Evolutionary conservation across 1,284 basidiomycete species (phyloP).

Genomic region (Sanguinoderma infundibulare): DNA sequence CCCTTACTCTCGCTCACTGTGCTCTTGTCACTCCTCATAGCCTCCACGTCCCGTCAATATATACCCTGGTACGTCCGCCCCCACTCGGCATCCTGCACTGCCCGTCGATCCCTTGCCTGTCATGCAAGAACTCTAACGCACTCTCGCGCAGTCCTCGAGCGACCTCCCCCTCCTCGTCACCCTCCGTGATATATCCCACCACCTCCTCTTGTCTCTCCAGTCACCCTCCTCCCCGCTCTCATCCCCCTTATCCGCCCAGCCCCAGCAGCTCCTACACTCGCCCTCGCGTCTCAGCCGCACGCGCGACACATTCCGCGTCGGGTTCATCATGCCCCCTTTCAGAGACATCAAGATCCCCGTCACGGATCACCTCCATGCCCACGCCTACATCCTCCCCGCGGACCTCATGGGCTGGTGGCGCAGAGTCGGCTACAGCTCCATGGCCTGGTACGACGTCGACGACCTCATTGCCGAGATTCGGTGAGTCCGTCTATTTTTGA

Average conservation of each 20-base stretch:
- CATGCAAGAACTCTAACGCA: conserved; percentile 2
- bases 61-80: conserved; percentile 58
- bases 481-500: conserved; percentile 43
- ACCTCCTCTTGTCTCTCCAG: conserved; percentile 55
- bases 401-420: conserved; percentile 77
- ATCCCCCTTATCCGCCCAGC: conserved; percentile 25
- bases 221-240: conserved; percentile 40
- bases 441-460: conserved; percentile 77
- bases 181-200: conserved; percentile 60
- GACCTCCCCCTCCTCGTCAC: conserved; percentile 73
- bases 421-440: conserved; percentile 61
- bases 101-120: not conserved
- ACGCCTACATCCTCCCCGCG: conserved; percentile 67
- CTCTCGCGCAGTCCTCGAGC: conserved; percentile 59
- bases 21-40: conserved; percentile 38
- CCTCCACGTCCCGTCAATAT: conserved; percentile 77
- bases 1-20: not conserved
- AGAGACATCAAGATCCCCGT: conserved; percentile 76
- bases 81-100: not conserved
- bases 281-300: conserved; percentile 6
- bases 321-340: conserved; percentile 78
- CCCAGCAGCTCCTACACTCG: conserved; percentile 11
- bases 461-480: conserved; percentile 81
- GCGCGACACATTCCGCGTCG: conserved; percentile 53
- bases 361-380: conserved; percentile 76